Evolutionary conservation across 257 asterid species (phyloP).

Genomic region (Plantago ovata): DNA sequence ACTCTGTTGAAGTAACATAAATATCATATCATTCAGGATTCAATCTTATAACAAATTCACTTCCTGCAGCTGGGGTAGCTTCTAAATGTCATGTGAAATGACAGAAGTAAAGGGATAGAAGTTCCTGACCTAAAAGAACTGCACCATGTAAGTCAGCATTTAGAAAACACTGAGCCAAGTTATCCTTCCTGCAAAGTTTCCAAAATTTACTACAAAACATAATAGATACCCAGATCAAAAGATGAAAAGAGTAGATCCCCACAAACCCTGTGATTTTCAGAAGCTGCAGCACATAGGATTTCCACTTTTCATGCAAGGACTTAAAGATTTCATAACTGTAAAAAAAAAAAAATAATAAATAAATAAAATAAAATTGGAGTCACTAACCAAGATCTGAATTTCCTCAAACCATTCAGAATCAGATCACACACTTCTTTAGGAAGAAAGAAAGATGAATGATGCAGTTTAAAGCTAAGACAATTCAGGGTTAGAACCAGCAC

Average conservation of each 20-base stretch:
- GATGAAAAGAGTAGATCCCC: constrained; percentile 8
- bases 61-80: not conserved
- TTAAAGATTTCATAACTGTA: constrained; percentile 64
- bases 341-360: no score
- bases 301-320: constrained; percentile 93
- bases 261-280: constrained; percentile 68
- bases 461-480: not conserved
- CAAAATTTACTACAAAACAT: not conserved
- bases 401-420: not conserved
- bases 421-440: no score
- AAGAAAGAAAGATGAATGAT: not conserved
- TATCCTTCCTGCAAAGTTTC: constrained; percentile 68
- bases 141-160: constrained; percentile 85
- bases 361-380: no score
- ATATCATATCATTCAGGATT: no score
- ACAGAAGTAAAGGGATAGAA: constrained; percentile 11
- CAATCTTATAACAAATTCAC: no score
- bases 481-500: no score
- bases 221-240: constrained; percentile 9
- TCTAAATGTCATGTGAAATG: constrained; percentile 9
- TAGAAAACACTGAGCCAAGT: constrained; percentile 68
- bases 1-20: no score
- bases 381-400: constrained; percentile 10
- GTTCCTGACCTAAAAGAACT: constrained; percentile 55
- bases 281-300: constrained; percentile 50